Percentiles rank a stretch among this genome's conserved stretches.
Evolutionary conservation across 2,329 filamentous ascomycete species (phyloP).

Genomic region (Claviceps sp.): DNA sequence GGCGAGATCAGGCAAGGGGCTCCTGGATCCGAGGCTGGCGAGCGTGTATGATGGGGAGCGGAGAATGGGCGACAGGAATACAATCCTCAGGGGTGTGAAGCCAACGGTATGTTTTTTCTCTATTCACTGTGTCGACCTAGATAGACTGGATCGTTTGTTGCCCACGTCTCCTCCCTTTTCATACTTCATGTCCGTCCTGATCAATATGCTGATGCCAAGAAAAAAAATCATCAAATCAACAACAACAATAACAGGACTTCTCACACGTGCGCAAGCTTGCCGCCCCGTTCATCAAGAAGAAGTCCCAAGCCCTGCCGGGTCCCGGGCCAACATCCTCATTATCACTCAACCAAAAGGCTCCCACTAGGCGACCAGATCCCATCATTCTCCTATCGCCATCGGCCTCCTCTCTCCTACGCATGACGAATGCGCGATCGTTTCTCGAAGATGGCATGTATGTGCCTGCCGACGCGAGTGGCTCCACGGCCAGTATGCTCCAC

Average conservation of each 20-base stretch:
- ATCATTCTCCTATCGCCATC: slow-evolving; percentile 97
- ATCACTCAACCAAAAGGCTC: slow-evolving; percentile 39
- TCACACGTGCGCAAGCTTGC: slow-evolving; percentile 83
- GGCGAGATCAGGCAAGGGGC: slow-evolving; percentile 46
- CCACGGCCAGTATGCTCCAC: slow-evolving; percentile 68
- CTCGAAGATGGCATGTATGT: slow-evolving; percentile 73
- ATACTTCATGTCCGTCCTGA: too few species aligned
- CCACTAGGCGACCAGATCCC: slow-evolving; percentile 50
- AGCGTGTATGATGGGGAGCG: slow-evolving; percentile 89
- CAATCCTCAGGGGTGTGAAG: slow-evolving; percentile 72
- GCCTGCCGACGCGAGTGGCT: slow-evolving; percentile 55
- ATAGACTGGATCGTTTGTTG: too few species aligned
- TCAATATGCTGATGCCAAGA: not conserved
- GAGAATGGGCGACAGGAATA: slow-evolving; percentile 86
- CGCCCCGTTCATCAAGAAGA: slow-evolving; percentile 57
- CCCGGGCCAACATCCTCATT: slow-evolving; percentile 31
- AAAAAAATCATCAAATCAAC: not conserved
- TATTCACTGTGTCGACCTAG: not conserved
- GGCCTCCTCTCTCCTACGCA: slow-evolving; percentile 83
- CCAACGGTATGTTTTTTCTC: slow-evolving; percentile 52
- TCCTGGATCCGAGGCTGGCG: slow-evolving; percentile 65
- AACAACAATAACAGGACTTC: slow-evolving; percentile 55
- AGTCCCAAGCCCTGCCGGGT: slow-evolving; percentile 29
- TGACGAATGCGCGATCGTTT: slow-evolving; percentile 93
- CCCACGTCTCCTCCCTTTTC: too few species aligned